Evolutionary conservation across 495 filamentous ascomycete species (phyloP).

Genomic region (Jackrogersella multiformis): DNA sequence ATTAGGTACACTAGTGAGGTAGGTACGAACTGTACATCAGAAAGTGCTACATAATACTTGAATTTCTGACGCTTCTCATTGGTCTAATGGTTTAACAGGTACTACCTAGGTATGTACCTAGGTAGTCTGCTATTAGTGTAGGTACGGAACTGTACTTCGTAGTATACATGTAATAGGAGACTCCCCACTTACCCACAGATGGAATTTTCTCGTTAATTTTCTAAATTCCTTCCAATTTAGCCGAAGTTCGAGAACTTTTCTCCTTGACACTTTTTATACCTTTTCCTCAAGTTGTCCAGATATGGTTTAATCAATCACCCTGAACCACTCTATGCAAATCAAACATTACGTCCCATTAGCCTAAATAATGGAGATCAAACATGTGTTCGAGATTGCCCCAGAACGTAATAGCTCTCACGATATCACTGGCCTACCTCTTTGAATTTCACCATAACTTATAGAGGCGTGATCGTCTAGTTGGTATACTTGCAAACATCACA

Average conservation of each 20-base stretch:
- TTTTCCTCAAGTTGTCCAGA: neutral
- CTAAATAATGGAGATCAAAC: neutral
- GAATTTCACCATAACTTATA: no score
- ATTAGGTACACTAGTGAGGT: no score
- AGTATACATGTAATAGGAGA: no score
- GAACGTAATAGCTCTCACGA: neutral
- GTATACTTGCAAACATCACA: no score
- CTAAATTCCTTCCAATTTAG: neutral
- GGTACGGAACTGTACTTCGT: no score
- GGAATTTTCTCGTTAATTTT: neutral
- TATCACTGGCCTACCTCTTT: no score
- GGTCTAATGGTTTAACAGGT: neutral
- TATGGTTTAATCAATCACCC: no score
- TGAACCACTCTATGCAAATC: neutral
- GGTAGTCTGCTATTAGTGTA: no score
- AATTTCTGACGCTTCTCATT: slow-evolving; percentile 9
- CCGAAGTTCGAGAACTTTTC: no score
- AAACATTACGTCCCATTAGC: neutral
- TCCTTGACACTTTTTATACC: neutral
- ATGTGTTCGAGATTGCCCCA: neutral
- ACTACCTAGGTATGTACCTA: no score
- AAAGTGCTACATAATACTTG: slow-evolving; percentile 19
- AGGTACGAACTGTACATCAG: no score
- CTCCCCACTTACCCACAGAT: slow-evolving; percentile 1
- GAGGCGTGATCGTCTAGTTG: no score